phyloP scores from a whole-genome alignment of 305 asterid species.

The Fraxinus baroniana region DNA sequence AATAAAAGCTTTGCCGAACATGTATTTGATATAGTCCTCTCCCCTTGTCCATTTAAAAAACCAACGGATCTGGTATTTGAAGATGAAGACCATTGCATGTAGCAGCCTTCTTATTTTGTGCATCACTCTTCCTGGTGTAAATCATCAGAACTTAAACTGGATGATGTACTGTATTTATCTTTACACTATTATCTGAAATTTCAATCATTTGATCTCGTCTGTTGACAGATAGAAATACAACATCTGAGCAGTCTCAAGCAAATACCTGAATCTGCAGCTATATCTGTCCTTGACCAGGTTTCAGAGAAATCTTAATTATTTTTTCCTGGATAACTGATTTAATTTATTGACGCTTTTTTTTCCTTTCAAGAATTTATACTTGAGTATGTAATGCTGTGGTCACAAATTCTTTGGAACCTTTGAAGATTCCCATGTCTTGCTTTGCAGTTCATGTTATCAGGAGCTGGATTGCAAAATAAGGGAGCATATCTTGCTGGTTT shows the following conservation, averaged over 20 bases:
- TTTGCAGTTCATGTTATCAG: conserved; percentile 80
- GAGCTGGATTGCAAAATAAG: conserved; percentile 60
- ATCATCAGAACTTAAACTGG: neutral
- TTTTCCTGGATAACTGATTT: conserved; percentile 10
- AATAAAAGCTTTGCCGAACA: neutral
- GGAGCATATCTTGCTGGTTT: conserved; percentile 72
- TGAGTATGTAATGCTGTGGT: conserved; percentile 14
- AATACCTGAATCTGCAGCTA: conserved; percentile 64
- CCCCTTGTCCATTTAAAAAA: neutral
- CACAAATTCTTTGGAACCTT: neutral
- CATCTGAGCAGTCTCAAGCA: conserved; percentile 63
- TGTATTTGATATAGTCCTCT: conserved; percentile 1
- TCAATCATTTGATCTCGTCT: conserved; percentile 1
- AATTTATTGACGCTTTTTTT: neutral
- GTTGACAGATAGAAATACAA: conserved; percentile 68
- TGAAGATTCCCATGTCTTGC: conserved; percentile 25
- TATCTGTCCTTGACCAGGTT: conserved; percentile 95
- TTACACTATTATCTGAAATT: conserved; percentile 11
- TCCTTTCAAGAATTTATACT: neutral
- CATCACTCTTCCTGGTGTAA: conserved; percentile 1
- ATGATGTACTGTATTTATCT: conserved; percentile 5
- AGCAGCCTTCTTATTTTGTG: neutral
- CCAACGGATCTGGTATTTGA: neutral
- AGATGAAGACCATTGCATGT: conserved; percentile 18
- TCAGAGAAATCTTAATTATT: conserved; percentile 15